Evolutionary conservation across 2,329 filamentous ascomycete species (phyloP), one percentile per base, ranked within the genome.

Genomic region (Madurella fahalii): DNA sequence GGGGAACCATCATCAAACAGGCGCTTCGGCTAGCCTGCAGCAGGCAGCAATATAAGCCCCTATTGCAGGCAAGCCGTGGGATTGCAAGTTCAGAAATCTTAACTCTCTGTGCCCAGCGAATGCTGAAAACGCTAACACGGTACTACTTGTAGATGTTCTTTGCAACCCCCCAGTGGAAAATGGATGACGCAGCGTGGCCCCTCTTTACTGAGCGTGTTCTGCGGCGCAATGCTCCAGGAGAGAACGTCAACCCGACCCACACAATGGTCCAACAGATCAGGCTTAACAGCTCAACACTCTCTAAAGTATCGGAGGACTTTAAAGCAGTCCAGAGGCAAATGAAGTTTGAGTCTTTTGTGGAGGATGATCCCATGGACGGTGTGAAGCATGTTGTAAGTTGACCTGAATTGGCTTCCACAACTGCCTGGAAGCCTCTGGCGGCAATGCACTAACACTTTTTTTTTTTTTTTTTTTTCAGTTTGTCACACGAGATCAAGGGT

Each of bases 141-240:
- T 40, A 40, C 16, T 40, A 40, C 13, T 40, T 8, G 15, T 30
- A 50, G 47, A 50, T 50, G 47, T 50, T 50, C 20, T 50, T 50
- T 13, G 47, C 47, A 25, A 50, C 47, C 20, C 47, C 47, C 2
- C 47, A 50, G 13, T 9, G 13, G 11, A 30, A 40, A 3, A 15
- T 50, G 2, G 39, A 50, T 13, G 18, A 30, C 3, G 18, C 9
- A 4, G n/a, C 18, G 4, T 50, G 47, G 47, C n/a, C 11, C 15
- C 15, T 5, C n/a, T 50, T 50, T 17, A 30, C 39, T 7, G 16
- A n/a, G 12, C 30, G 17, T 30, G 16, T 50, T 15, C 37, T 50
- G 5, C 17, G 42, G 16, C 39, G 11, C 39, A 25, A 42, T 20
- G 47, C 47, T 5, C 47, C 47, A 31, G 39, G 11, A 8, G 11